Conservation (phyloP, 768 basidiomycete species). For the Naganishia onofrii region DNA sequence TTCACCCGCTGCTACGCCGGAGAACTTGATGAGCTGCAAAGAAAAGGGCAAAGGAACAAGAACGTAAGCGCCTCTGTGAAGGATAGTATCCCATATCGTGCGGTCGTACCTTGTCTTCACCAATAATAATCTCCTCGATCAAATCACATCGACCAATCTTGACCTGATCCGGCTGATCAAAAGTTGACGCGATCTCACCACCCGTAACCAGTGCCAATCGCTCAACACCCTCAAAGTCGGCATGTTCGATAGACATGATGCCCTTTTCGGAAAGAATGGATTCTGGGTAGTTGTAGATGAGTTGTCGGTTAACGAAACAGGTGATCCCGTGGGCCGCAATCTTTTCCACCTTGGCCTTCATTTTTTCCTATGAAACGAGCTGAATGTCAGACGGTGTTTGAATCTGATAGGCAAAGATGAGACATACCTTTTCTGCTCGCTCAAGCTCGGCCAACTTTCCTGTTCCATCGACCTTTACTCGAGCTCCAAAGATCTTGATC, state of each 20-base stretch:
- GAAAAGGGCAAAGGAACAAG: background rate
- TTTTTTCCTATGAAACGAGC: slow-evolving; percentile 71
- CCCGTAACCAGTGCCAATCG: slow-evolving; percentile 92
- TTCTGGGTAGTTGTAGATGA: slow-evolving; percentile 99
- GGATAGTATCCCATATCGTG: background rate
- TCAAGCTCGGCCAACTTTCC: slow-evolving; percentile 97
- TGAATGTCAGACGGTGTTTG: background rate
- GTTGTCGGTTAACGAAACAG: slow-evolving; percentile 93
- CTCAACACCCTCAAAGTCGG: slow-evolving; percentile 98
- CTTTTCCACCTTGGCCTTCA: slow-evolving; percentile 94
- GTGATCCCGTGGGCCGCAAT: slow-evolving; percentile 95
- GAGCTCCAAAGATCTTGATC: slow-evolving; percentile 97
- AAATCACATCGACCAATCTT: slow-evolving; percentile 88
- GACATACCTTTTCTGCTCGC: slow-evolving; percentile 69
- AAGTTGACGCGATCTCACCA: slow-evolving; percentile 94
- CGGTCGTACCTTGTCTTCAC: slow-evolving; percentile 84
- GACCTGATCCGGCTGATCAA: slow-evolving; percentile 86
- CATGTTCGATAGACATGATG: slow-evolving; percentile 94
- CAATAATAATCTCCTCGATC: slow-evolving; percentile 99
- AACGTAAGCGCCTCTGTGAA: too few relatives aligned
- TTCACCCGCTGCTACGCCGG: slow-evolving; percentile 94
- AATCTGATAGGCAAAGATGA: slow-evolving; percentile 50
- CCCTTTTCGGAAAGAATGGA: slow-evolving; percentile 90
- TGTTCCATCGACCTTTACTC: slow-evolving; percentile 91
- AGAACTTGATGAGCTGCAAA: slow-evolving; percentile 92